Base-by-base conservation (phyloP, 2,329 filamentous ascomycete species). In the Daldinia eschscholtzii region DNA sequence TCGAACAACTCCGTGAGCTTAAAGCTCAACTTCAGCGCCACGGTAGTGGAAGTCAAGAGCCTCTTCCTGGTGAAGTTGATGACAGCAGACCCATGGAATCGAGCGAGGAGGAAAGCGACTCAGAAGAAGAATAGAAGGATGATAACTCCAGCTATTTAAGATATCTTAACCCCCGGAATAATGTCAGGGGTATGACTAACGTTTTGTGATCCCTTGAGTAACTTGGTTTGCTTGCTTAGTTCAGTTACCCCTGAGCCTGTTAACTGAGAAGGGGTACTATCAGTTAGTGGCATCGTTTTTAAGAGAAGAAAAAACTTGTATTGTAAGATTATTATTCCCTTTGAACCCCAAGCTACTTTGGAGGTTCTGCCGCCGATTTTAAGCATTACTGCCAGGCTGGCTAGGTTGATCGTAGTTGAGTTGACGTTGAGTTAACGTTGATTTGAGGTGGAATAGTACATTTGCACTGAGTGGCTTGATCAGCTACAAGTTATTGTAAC, bases 1-100 rank as follows among this genome's bases (percentile, higher is more conserved):
- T 93, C 74, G 83, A 86, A 71, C 83, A 88, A 77, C 84, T 92
- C 26, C 85, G 88, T 72, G 85, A 87, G 76, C 85, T 89, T 70
- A 83, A 90, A 72, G 84, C 83, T n/a, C 79, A 84, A 63, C 85
- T 83, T 65, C 79, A 80, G 65, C 80, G 83, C 3, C 79, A 81
- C 72, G 78, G 83, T 68, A 82, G 84, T 76, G 79, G 85, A 70
- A 87, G 76, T 65, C 76, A 77, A 68, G 76, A 77, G 13, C 76
- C 76, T 26, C 67, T 74, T 28, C 72, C 75, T 37, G 68, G 57
- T n/a, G 73, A 75, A 53, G 41, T 62, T 52, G 76, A 77, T 35
- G 67, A 71, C 23, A 70, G 57, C 18, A 68, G 64, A n/a, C 65
- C 65, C 18, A 73, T 64, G 13, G 76, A 76, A 9, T 71, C 74